phyloP scores from a whole-genome alignment of 495 filamentous ascomycete species.

The Aspergillus steynii region DNA sequence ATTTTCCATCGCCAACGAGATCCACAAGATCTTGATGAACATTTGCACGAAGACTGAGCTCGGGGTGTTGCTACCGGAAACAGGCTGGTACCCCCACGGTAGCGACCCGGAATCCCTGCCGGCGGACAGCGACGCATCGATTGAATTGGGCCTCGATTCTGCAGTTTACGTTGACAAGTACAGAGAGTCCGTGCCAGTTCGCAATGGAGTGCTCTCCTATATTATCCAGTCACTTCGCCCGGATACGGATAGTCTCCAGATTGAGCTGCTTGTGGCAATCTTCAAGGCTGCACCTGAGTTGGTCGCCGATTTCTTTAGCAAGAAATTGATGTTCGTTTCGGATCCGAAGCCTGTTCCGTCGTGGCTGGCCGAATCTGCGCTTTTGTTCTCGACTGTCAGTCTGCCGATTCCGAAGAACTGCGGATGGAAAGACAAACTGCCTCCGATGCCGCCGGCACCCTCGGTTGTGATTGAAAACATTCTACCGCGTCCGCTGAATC shows the following conservation, averaged over 20 bases:
- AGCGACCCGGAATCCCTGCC: slow-evolving; percentile 53
- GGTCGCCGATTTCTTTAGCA: slow-evolving; percentile 79
- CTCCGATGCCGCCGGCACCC: slow-evolving; percentile 67
- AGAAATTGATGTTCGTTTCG: slow-evolving; percentile 76
- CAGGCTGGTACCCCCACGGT: slow-evolving; percentile 73
- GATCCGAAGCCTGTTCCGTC: slow-evolving; percentile 89
- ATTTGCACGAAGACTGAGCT: slow-evolving; percentile 69
- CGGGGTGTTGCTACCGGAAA: slow-evolving; percentile 67
- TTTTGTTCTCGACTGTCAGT: slow-evolving; percentile 76
- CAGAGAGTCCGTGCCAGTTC: slow-evolving; percentile 63
- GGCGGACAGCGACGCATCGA: slow-evolving; percentile 45
- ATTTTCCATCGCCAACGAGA: slow-evolving; percentile 53
- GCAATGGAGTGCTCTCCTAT: slow-evolving; percentile 70
- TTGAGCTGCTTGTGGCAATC: slow-evolving; percentile 74
- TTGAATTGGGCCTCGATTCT: slow-evolving; percentile 70
- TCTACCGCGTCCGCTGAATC: slow-evolving; percentile 77
- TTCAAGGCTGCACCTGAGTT: slow-evolving; percentile 82
- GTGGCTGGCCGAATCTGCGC: slow-evolving; percentile 90
- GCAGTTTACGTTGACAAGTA: slow-evolving; percentile 66
- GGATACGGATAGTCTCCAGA: slow-evolving; percentile 76
- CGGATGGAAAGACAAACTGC: slow-evolving; percentile 56
- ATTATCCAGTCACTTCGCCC: slow-evolving; percentile 81
- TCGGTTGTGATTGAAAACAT: slow-evolving; percentile 80
- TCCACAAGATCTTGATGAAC: slow-evolving; percentile 69
- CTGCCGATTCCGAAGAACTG: slow-evolving; percentile 71